Conservation (phyloP, 257 asterid species). For the Capsicum pubescens region DNA sequence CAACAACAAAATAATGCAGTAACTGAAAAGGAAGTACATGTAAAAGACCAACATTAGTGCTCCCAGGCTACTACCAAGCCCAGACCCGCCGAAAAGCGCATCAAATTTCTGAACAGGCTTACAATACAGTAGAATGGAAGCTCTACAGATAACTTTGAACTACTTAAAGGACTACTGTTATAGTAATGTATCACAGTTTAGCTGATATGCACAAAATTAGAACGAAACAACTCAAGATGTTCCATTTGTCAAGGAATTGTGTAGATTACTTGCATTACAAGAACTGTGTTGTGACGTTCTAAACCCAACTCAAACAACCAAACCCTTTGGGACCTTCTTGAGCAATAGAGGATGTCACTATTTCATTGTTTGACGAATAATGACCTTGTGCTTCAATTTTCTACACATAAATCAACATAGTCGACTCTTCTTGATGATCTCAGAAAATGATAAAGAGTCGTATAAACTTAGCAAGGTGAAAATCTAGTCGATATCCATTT, state of each 20-base stretch:
- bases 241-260: too few species aligned
- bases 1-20: too few species aligned
- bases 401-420: slow-evolving; percentile 1
- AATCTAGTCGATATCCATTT: slow-evolving; percentile 70
- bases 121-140: too few species aligned
- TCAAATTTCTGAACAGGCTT: too few species aligned
- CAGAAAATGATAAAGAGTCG: background rate
- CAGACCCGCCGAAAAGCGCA: too few species aligned
- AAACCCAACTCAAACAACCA: background rate
- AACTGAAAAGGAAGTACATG: too few species aligned
- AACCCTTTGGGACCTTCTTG: background rate
- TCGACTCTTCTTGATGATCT: background rate
- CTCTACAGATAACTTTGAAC: too few species aligned
- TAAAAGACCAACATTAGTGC: too few species aligned
- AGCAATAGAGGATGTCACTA: background rate
- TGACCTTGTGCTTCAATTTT: slow-evolving; percentile 17
- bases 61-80: too few species aligned
- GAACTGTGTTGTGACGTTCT: background rate
- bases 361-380: background rate
- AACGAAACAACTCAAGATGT: background rate
- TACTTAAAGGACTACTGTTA: too few species aligned
- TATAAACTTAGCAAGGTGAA: background rate
- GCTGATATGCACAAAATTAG: background rate
- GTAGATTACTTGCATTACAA: background rate
- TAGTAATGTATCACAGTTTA: too few species aligned